Evolutionary conservation across 371 early-diverging fungal species (phyloP).

Genomic region (Syncephalastrum sp.): DNA sequence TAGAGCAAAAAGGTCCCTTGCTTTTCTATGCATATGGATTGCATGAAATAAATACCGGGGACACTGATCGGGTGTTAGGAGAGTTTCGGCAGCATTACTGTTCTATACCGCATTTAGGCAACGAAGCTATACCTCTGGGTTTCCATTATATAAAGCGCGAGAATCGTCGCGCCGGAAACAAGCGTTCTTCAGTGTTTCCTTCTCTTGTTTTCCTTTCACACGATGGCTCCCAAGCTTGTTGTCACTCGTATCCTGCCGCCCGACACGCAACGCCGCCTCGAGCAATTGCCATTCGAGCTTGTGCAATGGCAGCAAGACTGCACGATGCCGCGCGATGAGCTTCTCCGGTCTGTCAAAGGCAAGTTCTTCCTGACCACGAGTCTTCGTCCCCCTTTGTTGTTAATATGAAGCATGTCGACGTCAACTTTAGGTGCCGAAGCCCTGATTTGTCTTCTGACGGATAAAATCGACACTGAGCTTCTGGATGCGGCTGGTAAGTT

Average conservation of each 20-base stretch:
- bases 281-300: conserved; percentile 27
- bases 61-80: too few relatives aligned
- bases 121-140: too few relatives aligned
- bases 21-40: too few relatives aligned
- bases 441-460: conserved; percentile 68
- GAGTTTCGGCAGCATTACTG: too few relatives aligned
- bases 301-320: conserved; percentile 40
- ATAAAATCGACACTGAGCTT: conserved; percentile 70
- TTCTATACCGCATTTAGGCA: too few relatives aligned
- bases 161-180: too few relatives aligned
- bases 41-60: too few relatives aligned
- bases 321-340: conserved; percentile 34
- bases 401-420: background rate
- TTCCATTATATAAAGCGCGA: too few relatives aligned
- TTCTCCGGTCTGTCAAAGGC: conserved; percentile 30
- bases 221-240: conserved; percentile 28
- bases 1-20: too few relatives aligned
- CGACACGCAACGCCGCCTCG: conserved; percentile 29
- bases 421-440: conserved; percentile 51
- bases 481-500: conserved; percentile 57
- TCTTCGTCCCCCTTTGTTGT: background rate
- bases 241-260: conserved; percentile 42
- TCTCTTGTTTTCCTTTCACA: too few relatives aligned
- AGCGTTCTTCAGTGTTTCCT: too few relatives aligned
- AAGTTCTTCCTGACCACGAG: background rate